Evolutionary conservation across 345 rosid genomes (phyloP), one percentile per base, ranked within the genome.

Genomic region (Eutrema heterophyllum): DNA sequence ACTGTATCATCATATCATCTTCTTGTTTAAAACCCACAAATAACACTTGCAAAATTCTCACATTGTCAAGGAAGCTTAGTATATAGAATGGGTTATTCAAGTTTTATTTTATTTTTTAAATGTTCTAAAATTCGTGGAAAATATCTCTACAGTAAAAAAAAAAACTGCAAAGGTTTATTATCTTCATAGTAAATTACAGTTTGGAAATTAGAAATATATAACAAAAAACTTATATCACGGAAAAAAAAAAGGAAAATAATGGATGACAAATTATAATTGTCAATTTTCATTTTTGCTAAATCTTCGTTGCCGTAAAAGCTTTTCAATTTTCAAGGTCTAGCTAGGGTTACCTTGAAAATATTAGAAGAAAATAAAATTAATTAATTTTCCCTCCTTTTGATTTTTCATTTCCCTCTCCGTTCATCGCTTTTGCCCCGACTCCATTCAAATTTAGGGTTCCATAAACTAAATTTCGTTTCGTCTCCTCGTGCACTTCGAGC

Each of bases 401-500:
- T 48, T 27, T 73, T 73, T 68, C 69, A 60, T 9, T 75, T 75
- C 63, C 63, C 69, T 43, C 74, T 60, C 53, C 15, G 29, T 60
- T 40, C 8, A 30, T 39, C 59, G n/a, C 6, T 59, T 49, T 18
- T 58, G 39, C 48, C 14, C 46, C 6, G 18, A 41, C 38, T 24
- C 40, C 39, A 30, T 32, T 67, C 73, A 52, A 75, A 74, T 18
- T 57, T 75, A 75, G 78, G 68, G 78, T 75, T 16, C 15, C 33
- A 26, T 40, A 7, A n/a, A 2, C 11, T 9, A n/a, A 36, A 67
- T 66, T 39, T 10, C 67, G 54, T 9, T n/a, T 67, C 48, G n/a
- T 67, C 73, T 53, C 51, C 5, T 30, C 44, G 6, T 40, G 6
- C 73, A n/a, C 24, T 68, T 24, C 9, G 39, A 67, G 55, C 68